Conservation (phyloP, 2,329 filamentous ascomycete species). For the Nemania bipapillata region DNA sequence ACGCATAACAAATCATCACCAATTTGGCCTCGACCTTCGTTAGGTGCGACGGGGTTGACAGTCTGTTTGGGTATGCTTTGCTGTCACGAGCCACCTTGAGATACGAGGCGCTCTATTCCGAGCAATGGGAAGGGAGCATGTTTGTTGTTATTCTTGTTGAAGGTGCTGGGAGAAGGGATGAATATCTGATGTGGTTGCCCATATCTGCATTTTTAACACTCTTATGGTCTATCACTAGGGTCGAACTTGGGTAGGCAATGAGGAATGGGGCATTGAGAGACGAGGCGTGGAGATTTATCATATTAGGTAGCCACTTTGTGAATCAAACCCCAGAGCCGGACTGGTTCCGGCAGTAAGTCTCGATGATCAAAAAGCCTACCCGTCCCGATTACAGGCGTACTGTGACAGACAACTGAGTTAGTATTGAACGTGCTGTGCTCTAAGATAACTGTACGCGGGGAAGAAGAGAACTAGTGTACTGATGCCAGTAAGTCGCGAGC, state of each 20-base stretch:
- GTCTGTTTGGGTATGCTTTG: constrained; percentile 10
- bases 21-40: constrained; percentile 14
- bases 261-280: too few species aligned
- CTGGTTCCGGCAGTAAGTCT: constrained; percentile 3
- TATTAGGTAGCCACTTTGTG: too few species aligned
- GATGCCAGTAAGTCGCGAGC: constrained; percentile 3
- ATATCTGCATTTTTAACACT: constrained; percentile 10
- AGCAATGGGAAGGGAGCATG: constrained; percentile 10
- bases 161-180: constrained; percentile 6
- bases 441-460: constrained; percentile 5
- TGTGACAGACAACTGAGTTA: constrained; percentile 8
- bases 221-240: constrained; percentile 5
- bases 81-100: constrained; percentile 9
- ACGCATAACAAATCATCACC: constrained; percentile 7
- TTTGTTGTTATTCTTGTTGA: constrained; percentile 8
- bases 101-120: constrained; percentile 12
- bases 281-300: too few species aligned
- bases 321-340: constrained; percentile 4
- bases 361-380: constrained; percentile 9
- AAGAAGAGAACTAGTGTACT: constrained; percentile 6
- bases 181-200: constrained; percentile 1
- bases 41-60: constrained; percentile 10
- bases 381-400: constrained; percentile 7
- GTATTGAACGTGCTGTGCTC: constrained; percentile 8
- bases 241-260: neutral